Base-by-base conservation (phyloP, 495 filamentous ascomycete species). In the Xylaria intraflava region DNA sequence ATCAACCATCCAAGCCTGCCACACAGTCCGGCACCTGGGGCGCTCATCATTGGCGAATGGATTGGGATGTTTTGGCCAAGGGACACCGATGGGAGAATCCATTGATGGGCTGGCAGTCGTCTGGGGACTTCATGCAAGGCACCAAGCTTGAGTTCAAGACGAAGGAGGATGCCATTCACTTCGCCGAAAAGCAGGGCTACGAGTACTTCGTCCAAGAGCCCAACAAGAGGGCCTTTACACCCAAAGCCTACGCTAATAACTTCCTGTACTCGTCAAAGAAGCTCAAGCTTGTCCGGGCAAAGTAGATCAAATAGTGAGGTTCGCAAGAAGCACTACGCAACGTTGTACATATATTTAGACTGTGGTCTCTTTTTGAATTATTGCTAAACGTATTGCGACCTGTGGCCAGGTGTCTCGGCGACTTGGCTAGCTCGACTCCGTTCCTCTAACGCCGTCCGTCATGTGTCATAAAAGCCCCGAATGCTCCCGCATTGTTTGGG, bases 131-230 rank as follows among this genome's bases (percentile, higher is more conserved):
- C 60, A 86, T 97, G 87, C 90, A 99, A 68, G 91, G 89, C 61
- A 93, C 89, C 53, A 78, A 87, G 68, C 68, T 99, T 53, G 84
- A 83, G 66, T 99, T 99, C 81, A 88, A 87, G 72, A 78, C 76
- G 46, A 97, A 95, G 78, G 91, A 99, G 68, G 91, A 95, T 62
- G 93, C 93, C 57, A 91, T 99, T 58, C 69, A 76, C 16, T 99
- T 99, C 64, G 93, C 93, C 17, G 86, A 96, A 76, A 99, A 96
- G 80, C 94, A 99, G 67, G 93, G 94, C 31, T 99, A 97, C 66
- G 92, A 97, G 65, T 99, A 96, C 70, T 96, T 95, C 70, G 89
- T 97, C 19, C 93, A 97, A 76, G 93, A 97, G 73, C 92, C 91
- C 5, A 96, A 96, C 62, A 81, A 82, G 73, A 79, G 93, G 67